Percentiles rank a stretch among this genome's conserved stretches.
phyloP scores from a whole-genome alignment of 305 asterid species.

The Solanum hybrid region DNA sequence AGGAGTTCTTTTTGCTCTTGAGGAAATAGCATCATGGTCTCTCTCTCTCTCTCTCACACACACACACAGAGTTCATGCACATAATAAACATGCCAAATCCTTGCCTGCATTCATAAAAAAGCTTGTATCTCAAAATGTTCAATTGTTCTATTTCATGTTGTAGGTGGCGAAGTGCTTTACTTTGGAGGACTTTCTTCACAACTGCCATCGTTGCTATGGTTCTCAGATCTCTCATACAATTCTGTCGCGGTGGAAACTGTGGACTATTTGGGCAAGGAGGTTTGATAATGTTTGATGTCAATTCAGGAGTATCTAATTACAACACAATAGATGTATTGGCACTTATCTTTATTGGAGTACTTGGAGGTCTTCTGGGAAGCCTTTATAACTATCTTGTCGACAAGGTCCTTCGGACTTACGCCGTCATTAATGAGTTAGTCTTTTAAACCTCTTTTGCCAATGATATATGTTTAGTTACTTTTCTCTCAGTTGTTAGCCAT shows the following conservation, averaged over 20 bases:
- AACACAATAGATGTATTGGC: conserved; percentile 67
- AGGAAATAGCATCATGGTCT: conserved; percentile 98
- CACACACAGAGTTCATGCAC: background rate
- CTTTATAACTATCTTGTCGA: conserved; percentile 42
- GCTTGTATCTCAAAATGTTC: background rate
- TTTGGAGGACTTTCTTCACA: conserved; percentile 97
- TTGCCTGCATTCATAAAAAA: background rate
- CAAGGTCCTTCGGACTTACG: conserved; percentile 60
- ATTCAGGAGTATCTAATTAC: conserved; percentile 37
- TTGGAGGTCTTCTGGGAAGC: conserved; percentile 85
- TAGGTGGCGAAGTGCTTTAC: conserved; percentile 16
- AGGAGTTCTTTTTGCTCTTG: conserved; percentile 96
- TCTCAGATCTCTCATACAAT: conserved; percentile 51
- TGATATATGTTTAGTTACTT: background rate
- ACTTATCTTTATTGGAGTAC: conserved; percentile 61
- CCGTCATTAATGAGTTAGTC: conserved; percentile 70
- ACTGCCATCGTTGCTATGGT: conserved; percentile 94
- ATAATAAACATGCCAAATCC: background rate
- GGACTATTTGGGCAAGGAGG: conserved; percentile 88
- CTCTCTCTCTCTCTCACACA: conserved; percentile 5
- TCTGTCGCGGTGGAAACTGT: conserved; percentile 68
- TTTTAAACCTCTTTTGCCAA: conserved; percentile 1
- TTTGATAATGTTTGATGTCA: conserved; percentile 11
- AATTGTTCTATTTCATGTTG: background rate
- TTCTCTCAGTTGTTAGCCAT: background rate